Percentiles rank a stretch among this genome's conserved stretches.
These are phyloP conservation scores for Cladosporium sp. DNA, from an alignment of 2,329 filamentous ascomycete genomes.

Conservation along the genomic window DNA sequence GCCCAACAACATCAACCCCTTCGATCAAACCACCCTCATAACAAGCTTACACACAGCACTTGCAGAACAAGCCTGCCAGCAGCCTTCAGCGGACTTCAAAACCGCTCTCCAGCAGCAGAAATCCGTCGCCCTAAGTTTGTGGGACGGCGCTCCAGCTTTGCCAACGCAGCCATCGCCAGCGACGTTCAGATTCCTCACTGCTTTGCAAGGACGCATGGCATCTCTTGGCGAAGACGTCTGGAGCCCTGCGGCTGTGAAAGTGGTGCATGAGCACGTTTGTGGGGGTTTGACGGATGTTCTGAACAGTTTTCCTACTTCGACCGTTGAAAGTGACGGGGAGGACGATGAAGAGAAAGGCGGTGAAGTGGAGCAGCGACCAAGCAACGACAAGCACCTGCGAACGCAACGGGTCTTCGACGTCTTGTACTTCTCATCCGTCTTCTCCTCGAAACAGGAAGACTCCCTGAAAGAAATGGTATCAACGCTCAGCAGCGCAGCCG, in stretches of 20 bases:
- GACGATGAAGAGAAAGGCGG: conserved; percentile 13
- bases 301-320: conserved; percentile 9
- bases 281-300: conserved; percentile 48
- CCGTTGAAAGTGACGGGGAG: conserved; percentile 10
- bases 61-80: neutral
- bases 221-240: conserved; percentile 72
- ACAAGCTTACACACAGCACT: conserved; percentile 1
- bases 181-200: conserved; percentile 66
- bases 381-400: conserved; percentile 14
- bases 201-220: conserved; percentile 63
- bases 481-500: neutral
- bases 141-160: conserved; percentile 69
- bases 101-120: conserved; percentile 53
- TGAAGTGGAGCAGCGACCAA: conserved; percentile 11
- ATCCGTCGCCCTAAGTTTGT: conserved; percentile 59
- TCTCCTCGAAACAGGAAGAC: neutral
- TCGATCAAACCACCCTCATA: neutral
- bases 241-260: conserved; percentile 62
- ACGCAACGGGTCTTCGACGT: conserved; percentile 42
- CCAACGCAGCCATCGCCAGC: conserved; percentile 74
- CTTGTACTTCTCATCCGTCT: conserved; percentile 33
- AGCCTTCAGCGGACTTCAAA: conserved; percentile 47
- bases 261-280: conserved; percentile 57
- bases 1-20: neutral
- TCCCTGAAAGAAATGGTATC: neutral